Percentiles rank a stretch among this genome's conserved stretches.
Conservation (phyloP, 2,329 filamentous ascomycete genomes). For the Cryphonectria japonica region DNA sequence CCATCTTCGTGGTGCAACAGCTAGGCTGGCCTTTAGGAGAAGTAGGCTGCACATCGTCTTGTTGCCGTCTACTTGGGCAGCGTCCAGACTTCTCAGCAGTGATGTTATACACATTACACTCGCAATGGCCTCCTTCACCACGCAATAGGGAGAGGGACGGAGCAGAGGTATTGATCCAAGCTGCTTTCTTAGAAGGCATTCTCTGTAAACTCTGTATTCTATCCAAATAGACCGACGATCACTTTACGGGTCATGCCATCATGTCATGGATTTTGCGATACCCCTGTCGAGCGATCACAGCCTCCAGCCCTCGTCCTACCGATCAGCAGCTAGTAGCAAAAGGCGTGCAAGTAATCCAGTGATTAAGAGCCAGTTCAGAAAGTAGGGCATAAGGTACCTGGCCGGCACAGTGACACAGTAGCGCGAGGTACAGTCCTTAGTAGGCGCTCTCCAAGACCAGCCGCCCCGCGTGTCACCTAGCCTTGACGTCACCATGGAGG, state of each 20-base stretch:
- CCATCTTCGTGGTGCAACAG: not conserved
- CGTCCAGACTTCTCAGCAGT: not conserved
- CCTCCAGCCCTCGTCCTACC: not conserved
- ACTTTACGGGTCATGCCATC: not conserved
- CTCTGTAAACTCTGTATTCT: not conserved
- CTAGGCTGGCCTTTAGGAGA: not conserved
- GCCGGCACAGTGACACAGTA: not conserved
- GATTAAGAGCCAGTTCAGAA: not conserved
- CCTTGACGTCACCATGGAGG: constrained; percentile 18
- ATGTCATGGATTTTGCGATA: not conserved
- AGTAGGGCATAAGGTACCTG: not conserved
- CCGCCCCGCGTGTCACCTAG: not conserved
- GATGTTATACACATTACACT: not conserved
- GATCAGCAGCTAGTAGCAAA: not conserved
- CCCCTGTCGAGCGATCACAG: not conserved
- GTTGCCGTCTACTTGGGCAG: not conserved
- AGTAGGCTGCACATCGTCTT: not conserved
- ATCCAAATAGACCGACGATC: not conserved
- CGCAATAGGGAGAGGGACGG: not conserved
- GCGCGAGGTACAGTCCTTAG: not conserved
- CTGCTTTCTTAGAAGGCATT: not conserved
- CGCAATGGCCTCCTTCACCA: not conserved
- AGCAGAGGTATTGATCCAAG: not conserved
- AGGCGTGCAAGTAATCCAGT: not conserved
- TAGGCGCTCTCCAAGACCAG: not conserved